Evolutionary conservation across 345 rosid genomes (phyloP), one percentile per base, ranked within the genome.

Genomic region (Leavenworthia alabamica): DNA sequence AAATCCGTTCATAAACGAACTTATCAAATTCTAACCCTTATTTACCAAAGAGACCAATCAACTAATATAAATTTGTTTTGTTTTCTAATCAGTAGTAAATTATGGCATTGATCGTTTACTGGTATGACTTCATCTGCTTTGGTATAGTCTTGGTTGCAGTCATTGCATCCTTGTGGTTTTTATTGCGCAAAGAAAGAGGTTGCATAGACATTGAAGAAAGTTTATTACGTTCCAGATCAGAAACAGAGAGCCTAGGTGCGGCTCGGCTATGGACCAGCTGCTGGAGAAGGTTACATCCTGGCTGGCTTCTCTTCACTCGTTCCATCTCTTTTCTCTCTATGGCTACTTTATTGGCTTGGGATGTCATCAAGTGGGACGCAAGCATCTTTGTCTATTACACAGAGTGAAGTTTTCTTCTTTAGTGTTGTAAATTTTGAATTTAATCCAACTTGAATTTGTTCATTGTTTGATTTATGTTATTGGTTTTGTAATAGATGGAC

Each of bases 101-200:
- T 27, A 85, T 91, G 96, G 90, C 77, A 7, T 73, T 82, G 24
- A 56, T 73, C 0, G 60, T 91, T 3, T 71, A 68, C 27, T 91
- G 96, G 98, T 88, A 84, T 52, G 89, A 86, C 68, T 82, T 83
- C 67, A 55, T 86, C 12, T 89, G 93, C 65, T 85, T 89, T 36
- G 93, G 85, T 62, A 79, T 89, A 62, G 85, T 89, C 16, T 86
- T 24, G 6, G 88, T 61, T 7, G 60, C 97, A 28, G 70, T 81
- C 7, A 13, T 71, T 9, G 80, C 73, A 23, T 79, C 97, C 53
- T 45, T 80, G 31, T 81, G 90, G 91, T 66, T 80, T 29, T 66
- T 86, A 0, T 80, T 76, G 81, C 71, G 76, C 57, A 81, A 72
- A 60, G 95, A 86, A 52, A 56, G 70, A 1, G 70, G 68, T n/a